A percentile compares a stretch with the other conserved stretches of the same genome.
phyloP scores from a whole-genome alignment of 1,139 yeast genomes.

The Saccharomyces hybrid region DNA sequence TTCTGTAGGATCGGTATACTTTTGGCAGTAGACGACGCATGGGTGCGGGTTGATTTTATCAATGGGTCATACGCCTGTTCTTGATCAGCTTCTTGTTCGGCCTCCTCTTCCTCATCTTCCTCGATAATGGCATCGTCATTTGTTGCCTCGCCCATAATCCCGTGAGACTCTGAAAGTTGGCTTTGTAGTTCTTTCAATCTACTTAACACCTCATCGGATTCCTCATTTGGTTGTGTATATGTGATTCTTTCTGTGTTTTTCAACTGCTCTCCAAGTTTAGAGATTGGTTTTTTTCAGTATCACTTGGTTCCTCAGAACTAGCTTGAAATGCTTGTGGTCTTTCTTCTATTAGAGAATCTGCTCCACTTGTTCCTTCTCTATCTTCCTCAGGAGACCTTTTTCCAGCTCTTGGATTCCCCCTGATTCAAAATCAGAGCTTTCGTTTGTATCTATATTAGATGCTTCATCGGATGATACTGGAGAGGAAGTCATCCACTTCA shows the following conservation, averaged over 20 bases:
- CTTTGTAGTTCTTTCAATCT: background rate
- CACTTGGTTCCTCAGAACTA: background rate
- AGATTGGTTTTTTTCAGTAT: slow-evolving; percentile 2
- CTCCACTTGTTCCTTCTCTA: background rate
- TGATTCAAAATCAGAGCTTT: background rate
- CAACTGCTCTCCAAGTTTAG: slow-evolving; percentile 3
- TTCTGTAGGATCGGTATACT: slow-evolving; percentile 16
- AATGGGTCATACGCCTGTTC: slow-evolving; percentile 1
- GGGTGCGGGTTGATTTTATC: background rate
- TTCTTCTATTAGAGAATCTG: background rate
- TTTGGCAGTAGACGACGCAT: background rate
- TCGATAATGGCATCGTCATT: slow-evolving; percentile 12
- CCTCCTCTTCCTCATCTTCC: slow-evolving; percentile 16
- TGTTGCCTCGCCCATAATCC: background rate
- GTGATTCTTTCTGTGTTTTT: background rate
- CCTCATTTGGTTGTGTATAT: background rate
- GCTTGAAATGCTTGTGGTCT: background rate
- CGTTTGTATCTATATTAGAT: slow-evolving; percentile 1
- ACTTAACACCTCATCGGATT: background rate
- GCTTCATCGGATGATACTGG: background rate
- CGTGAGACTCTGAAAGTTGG: background rate
- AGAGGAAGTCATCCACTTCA: slow-evolving; percentile 14
- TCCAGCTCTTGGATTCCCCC: background rate
- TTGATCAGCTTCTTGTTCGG: slow-evolving; percentile 3
- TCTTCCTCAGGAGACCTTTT: background rate